These are phyloP conservation scores for Closterium sp. DNA, from an alignment of 139 green algal species.

Conservation along the genomic window DNA sequence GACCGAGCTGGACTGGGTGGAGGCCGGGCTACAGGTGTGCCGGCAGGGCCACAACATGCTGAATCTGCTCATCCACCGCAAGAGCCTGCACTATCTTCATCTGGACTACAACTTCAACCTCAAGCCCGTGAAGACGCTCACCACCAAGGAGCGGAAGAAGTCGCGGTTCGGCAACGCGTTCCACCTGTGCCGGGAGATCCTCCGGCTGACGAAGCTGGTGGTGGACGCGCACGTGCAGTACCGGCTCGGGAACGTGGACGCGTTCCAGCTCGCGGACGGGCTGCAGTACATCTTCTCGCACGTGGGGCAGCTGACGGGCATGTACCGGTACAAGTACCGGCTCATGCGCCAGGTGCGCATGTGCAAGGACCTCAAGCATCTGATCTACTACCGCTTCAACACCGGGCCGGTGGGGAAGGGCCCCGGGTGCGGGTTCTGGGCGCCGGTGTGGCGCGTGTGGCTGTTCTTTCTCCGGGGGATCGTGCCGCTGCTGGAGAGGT, in stretches of 20 bases:
- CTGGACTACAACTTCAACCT: slow-evolving; percentile 99
- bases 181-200: slow-evolving; percentile 97
- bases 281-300: slow-evolving; percentile 99
- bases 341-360: slow-evolving; percentile 99
- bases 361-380: slow-evolving; percentile 93
- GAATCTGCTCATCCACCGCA: slow-evolving; percentile 99
- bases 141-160: slow-evolving; percentile 99
- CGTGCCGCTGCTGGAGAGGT: slow-evolving; percentile 96
- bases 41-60: slow-evolving; percentile 99
- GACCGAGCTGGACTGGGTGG: slow-evolving; percentile 99
- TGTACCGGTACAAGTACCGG: slow-evolving; percentile 98
- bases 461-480: slow-evolving; percentile 99
- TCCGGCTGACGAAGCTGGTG: slow-evolving; percentile 97
- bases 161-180: slow-evolving; percentile 98
- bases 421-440: slow-evolving; percentile 98
- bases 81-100: slow-evolving; percentile 97
- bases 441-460: slow-evolving; percentile 99
- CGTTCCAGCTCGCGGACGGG: slow-evolving; percentile 98
- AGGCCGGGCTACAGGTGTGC: slow-evolving; percentile 97
- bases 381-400: slow-evolving; percentile 99
- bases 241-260: slow-evolving; percentile 97
- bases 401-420: slow-evolving; percentile 95
- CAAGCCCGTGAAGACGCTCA: slow-evolving; percentile 99
- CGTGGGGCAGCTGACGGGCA: slow-evolving; percentile 97
- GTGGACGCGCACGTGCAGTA: slow-evolving; percentile 77